phyloP scores from a whole-genome alignment of 331 rosid genomes.

The Quercus phellos region DNA sequence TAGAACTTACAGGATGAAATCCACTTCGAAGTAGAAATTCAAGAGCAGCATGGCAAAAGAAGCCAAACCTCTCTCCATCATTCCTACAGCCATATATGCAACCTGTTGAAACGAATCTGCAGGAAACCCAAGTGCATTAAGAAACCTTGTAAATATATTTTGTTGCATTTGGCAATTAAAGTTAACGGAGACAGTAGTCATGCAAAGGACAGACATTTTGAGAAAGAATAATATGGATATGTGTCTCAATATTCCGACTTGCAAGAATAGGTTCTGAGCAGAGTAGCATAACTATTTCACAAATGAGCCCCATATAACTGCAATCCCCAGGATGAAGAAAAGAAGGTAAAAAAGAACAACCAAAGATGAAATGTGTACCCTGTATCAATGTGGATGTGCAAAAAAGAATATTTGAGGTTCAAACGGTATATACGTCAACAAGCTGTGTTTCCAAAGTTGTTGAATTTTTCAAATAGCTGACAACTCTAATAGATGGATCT shows the following conservation, averaged over 20 bases:
- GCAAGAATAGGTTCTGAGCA: not conserved
- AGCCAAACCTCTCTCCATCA: conserved; percentile 74
- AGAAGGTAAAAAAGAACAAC: not conserved
- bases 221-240: not conserved
- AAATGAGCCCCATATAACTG: not conserved
- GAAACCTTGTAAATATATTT: conserved; percentile 3
- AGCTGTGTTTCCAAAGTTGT: not conserved
- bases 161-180: conserved; percentile 17
- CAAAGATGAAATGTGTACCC: not conserved
- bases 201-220: not conserved
- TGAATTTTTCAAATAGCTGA: not conserved
- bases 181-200: conserved; percentile 1
- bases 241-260: not conserved
- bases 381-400: not conserved
- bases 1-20: conserved; percentile 70
- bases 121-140: conserved; percentile 6
- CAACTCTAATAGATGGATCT: not conserved
- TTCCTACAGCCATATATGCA: conserved; percentile 70
- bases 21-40: conserved; percentile 80
- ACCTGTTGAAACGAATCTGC: conserved; percentile 56
- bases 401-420: not conserved
- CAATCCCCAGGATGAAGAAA: not conserved
- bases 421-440: not conserved
- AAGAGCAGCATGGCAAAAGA: conserved; percentile 81
- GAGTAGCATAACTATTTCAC: not conserved